Percentiles rank a stretch among this genome's conserved stretches.
phyloP scores from a whole-genome alignment of 495 filamentous ascomycete species.

The Schizothecium vesticola region DNA sequence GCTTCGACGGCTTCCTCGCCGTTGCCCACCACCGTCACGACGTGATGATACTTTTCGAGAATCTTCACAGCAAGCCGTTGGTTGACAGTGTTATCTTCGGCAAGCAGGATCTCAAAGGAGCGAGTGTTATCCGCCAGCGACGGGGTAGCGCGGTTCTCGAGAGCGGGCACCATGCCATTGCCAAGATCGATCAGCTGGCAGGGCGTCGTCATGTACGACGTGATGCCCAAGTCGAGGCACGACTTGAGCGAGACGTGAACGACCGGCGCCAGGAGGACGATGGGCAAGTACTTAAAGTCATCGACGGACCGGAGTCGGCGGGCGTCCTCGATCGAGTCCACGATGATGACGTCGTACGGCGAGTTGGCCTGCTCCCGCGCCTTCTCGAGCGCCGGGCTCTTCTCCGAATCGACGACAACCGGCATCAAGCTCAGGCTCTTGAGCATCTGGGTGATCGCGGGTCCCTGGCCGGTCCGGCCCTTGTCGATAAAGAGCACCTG shows the following conservation, averaged over 20 bases:
- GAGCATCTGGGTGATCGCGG: conserved; percentile 75
- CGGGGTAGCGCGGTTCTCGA: conserved; percentile 90
- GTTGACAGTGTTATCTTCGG: conserved; percentile 97
- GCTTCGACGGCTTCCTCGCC: conserved; percentile 87
- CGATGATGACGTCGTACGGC: conserved; percentile 92
- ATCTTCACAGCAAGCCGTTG: conserved; percentile 96
- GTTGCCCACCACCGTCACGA: conserved; percentile 92
- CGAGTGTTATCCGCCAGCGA: conserved; percentile 89
- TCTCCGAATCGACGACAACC: conserved; percentile 70
- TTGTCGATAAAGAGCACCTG: conserved; percentile 96
- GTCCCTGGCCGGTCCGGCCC: conserved; percentile 70
- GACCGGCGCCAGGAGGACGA: conserved; percentile 85
- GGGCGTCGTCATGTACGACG: conserved; percentile 97
- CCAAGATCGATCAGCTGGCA: conserved; percentile 93
- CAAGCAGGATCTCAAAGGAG: conserved; percentile 92
- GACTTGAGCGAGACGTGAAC: conserved; percentile 93
- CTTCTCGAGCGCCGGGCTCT: conserved; percentile 36
- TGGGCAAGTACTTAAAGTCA: conserved; percentile 95
- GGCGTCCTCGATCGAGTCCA: conserved; percentile 89
- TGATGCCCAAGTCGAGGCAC: conserved; percentile 92
- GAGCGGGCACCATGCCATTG: conserved; percentile 95
- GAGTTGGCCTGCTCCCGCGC: conserved; percentile 53
- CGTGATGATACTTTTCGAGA: conserved; percentile 95
- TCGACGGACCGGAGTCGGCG: conserved; percentile 78
- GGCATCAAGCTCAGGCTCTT: conserved; percentile 73